Percentiles rank a stretch among this genome's conserved stretches.
phyloP scores from a whole-genome alignment of 148 eudicot genomes.

The Vaccinium darrowii region DNA sequence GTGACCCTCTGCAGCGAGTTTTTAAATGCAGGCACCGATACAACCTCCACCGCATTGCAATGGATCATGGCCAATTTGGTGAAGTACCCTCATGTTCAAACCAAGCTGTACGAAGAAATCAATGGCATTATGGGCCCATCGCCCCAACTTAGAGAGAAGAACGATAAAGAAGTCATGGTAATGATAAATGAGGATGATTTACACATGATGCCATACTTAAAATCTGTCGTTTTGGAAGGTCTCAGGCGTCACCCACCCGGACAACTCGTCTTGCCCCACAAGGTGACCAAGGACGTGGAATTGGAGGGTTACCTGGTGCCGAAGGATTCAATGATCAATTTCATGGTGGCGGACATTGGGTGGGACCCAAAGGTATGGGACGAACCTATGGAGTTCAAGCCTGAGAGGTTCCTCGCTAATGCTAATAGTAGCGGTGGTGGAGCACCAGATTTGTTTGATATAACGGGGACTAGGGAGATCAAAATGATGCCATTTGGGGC shows the following conservation, averaged over 20 bases:
- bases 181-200: conserved; percentile 50
- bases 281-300: conserved; percentile 44
- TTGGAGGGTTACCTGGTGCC: conserved; percentile 55
- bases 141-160: not conserved
- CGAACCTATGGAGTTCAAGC: conserved; percentile 59
- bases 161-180: not conserved
- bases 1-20: conserved; percentile 52
- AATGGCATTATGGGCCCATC: conserved; percentile 29
- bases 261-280: conserved; percentile 58
- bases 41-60: conserved; percentile 63
- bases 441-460: conserved; percentile 29
- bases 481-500: conserved; percentile 84
- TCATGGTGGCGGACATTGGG: conserved; percentile 67
- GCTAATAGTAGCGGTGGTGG: not conserved
- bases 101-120: conserved; percentile 57
- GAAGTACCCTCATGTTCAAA: conserved; percentile 48
- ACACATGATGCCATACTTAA: conserved; percentile 46
- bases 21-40: conserved; percentile 64
- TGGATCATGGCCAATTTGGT: conserved; percentile 82
- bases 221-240: conserved; percentile 64
- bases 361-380: conserved; percentile 67
- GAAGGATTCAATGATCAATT: conserved; percentile 38
- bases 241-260: conserved; percentile 77
- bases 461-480: conserved; percentile 61
- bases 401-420: conserved; percentile 49